Percentiles rank a stretch among this genome's conserved stretches.
Evolutionary conservation across 768 basidiomycete species (phyloP).

Genomic region (Lepiota brunneoincarnata): DNA sequence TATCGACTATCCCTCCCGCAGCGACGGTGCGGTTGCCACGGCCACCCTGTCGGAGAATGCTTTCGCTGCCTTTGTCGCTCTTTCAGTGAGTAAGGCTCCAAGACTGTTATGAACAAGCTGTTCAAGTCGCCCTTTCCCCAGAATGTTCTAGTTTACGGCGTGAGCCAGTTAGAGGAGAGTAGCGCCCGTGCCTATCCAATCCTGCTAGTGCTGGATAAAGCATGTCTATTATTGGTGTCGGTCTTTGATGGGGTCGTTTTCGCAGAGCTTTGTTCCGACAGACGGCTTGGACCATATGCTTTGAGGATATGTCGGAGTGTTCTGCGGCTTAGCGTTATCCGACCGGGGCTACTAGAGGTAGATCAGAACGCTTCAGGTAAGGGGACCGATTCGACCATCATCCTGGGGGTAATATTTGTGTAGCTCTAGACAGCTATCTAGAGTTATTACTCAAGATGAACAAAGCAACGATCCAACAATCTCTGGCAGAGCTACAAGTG

Average conservation of each 20-base stretch:
- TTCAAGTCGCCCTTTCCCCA: not conserved
- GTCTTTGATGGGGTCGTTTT: not conserved
- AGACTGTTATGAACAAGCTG: not conserved
- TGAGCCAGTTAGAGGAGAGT: not conserved
- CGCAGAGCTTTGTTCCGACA: not conserved
- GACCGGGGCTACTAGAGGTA: not conserved
- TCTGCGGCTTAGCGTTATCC: conserved; percentile 1
- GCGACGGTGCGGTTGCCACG: not conserved
- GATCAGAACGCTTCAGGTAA: not conserved
- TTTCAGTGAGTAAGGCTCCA: conserved; percentile 1
- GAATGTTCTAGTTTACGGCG: not conserved
- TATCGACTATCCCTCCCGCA: not conserved
- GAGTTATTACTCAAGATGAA: conserved; percentile 4
- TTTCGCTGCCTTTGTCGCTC: not conserved
- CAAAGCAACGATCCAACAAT: not conserved
- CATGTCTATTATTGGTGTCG: not conserved
- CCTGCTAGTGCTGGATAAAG: not conserved
- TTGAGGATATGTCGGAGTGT: not conserved
- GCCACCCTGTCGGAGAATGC: not conserved
- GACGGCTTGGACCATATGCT: not conserved
- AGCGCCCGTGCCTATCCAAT: not conserved
- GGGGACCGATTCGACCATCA: not conserved
- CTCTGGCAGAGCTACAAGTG: not conserved
- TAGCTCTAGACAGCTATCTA: not conserved
- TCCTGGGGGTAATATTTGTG: too few species aligned